phyloP scores from a whole-genome alignment of 768 basidiomycete genomes.

The Collybiopsis luxurians region DNA sequence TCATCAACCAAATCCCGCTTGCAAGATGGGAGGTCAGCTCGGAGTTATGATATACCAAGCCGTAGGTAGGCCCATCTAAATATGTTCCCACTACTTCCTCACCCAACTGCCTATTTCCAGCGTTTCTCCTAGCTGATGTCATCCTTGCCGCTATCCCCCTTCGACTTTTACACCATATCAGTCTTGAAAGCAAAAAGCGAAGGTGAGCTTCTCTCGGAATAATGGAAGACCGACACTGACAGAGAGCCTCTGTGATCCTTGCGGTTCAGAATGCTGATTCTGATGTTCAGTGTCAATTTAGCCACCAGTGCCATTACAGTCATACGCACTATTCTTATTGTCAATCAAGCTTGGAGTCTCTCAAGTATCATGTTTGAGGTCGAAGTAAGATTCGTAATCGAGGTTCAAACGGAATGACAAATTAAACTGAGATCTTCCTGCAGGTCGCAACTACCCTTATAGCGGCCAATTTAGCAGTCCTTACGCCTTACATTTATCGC shows the following conservation, averaged over 20 bases:
- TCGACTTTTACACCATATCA: neutral
- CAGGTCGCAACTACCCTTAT: neutral
- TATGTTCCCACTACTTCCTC: too few relatives aligned
- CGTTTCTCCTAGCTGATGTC: neutral
- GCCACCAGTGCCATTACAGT: neutral
- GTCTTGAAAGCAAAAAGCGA: neutral
- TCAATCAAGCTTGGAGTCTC: neutral
- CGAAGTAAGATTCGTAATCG: neutral
- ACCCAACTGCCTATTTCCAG: neutral
- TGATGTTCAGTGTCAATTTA: slow-evolving; percentile 4
- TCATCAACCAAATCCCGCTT: neutral
- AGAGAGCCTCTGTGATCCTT: too few relatives aligned
- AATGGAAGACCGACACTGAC: too few relatives aligned
- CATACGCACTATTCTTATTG: neutral
- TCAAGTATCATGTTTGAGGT: neutral
- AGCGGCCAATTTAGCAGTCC: slow-evolving; percentile 1
- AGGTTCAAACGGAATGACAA: neutral
- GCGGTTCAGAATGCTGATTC: slow-evolving; percentile 7
- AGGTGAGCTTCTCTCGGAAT: neutral
- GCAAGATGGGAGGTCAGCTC: neutral
- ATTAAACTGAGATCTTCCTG: too few relatives aligned
- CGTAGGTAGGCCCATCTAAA: neutral
- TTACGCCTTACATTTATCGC: slow-evolving; percentile 1
- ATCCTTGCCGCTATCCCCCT: slow-evolving; percentile 2
- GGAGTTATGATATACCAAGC: neutral